Evolutionary conservation across 2,329 filamentous ascomycete species (phyloP).

Genomic region (Hypoxylon sp.): DNA sequence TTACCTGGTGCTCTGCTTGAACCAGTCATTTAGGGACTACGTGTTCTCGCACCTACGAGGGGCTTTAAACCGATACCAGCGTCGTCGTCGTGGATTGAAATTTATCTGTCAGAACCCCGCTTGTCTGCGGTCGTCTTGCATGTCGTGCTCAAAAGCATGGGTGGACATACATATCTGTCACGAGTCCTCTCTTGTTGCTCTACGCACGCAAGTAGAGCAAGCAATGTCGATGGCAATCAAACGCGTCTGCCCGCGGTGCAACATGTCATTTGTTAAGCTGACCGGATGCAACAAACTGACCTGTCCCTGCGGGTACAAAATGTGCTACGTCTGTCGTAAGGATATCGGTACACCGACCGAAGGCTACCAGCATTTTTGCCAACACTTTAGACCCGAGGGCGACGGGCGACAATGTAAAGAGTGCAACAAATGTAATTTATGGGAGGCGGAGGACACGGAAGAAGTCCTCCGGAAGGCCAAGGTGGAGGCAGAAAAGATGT

Average conservation of each 20-base stretch:
- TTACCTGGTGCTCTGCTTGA: conserved; percentile 55
- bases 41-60: conserved; percentile 60
- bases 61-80: conserved; percentile 72
- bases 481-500: conserved; percentile 74
- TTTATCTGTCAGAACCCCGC: conserved; percentile 78
- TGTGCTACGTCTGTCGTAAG: conserved; percentile 96
- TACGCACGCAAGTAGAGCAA: conserved; percentile 89
- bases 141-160: conserved; percentile 85
- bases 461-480: conserved; percentile 73
- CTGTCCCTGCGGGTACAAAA: conserved; percentile 94
- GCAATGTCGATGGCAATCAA: conserved; percentile 95
- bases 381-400: conserved; percentile 87
- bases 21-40: conserved; percentile 53
- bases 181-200: conserved; percentile 80
- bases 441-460: conserved; percentile 78
- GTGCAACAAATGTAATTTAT: conserved; percentile 83
- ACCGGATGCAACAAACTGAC: conserved; percentile 97
- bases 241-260: conserved; percentile 90
- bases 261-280: conserved; percentile 90
- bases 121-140: conserved; percentile 78
- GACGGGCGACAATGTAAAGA: conserved; percentile 76
- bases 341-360: conserved; percentile 69
- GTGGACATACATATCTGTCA: conserved; percentile 89
- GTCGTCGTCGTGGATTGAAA: conserved; percentile 74
- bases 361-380: conserved; percentile 94